Base-by-base conservation (phyloP, 345 rosid species). In the Erysimum cheiranthoides region DNA sequence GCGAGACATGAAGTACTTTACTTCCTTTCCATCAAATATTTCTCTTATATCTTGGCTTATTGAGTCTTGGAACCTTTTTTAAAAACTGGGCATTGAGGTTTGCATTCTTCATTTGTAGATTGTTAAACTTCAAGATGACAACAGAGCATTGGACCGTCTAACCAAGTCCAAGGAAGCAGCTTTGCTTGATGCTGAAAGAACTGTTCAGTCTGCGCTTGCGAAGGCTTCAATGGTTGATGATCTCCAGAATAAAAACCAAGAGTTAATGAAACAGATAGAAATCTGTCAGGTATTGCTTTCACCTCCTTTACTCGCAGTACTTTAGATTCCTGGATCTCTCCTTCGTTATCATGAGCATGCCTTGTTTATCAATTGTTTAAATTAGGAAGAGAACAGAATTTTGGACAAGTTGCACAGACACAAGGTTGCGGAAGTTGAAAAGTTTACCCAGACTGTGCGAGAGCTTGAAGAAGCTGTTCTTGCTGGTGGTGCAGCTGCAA, bases 401-500 rank as follows among this genome's bases (percentile, higher is more conserved):
- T 79, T 95, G 87, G 99, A 95, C 86, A 95, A 84, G 80, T 79
- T 95, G 98, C 97, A 95, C 75, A 82, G 99, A 28, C 96, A 89
- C 65, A 95, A 95, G 81, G 97, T 95, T 78, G 99, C 97, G 2
- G 99, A 95, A 90, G 98, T 95, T 80, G 99, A 95, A 82, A 95
- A 92, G 87, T 90, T 90, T 62, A 90, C 98, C 27, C 99, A 92
- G 85, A 95, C 97, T 38, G 99, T 95, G 54, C 80, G 96, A 63
- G 98, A 94, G 86, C 92, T 94, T 38, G 98, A 94, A 85, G 98
- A 94, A 87, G 97, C 98, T 73, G 97, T 94, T 81, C 98, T 94
- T 78, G 97, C 97, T 54, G 97, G 98, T 70, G 98, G 97, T 79
- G 97, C 96, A 64, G 98, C 97, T 73, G 99, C 99, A 43, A 94